Percentiles rank a stretch among this genome's conserved stretches.
phyloP scores from a whole-genome alignment of 345 rosid genomes.

The Dipteronia dyeriana region DNA sequence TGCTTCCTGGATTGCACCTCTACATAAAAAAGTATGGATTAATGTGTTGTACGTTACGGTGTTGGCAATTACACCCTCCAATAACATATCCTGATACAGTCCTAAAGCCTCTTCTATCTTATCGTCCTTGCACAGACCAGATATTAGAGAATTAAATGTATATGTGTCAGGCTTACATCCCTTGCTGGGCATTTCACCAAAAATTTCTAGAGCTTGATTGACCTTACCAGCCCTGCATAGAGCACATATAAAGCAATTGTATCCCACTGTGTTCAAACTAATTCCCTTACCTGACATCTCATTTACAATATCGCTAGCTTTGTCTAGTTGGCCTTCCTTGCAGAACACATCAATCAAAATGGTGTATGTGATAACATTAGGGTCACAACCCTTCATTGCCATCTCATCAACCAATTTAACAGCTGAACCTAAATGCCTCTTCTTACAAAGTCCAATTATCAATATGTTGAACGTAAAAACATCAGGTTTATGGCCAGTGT shows the following conservation, averaged over 20 bases:
- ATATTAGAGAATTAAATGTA: constrained; percentile 77
- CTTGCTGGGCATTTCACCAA: constrained; percentile 63
- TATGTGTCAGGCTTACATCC: constrained; percentile 81
- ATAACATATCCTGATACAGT: constrained; percentile 63
- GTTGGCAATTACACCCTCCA: constrained; percentile 78
- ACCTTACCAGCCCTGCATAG: constrained; percentile 58
- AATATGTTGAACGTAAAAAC: constrained; percentile 64
- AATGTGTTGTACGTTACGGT: constrained; percentile 81
- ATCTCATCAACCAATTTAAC: constrained; percentile 53
- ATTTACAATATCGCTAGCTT: constrained; percentile 44
- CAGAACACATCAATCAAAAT: constrained; percentile 66
- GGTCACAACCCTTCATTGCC: constrained; percentile 55
- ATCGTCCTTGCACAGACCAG: constrained; percentile 64
- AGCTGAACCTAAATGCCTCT: constrained; percentile 63
- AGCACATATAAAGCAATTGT: constrained; percentile 64
- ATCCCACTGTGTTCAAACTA: constrained; percentile 71
- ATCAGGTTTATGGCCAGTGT: constrained; percentile 47
- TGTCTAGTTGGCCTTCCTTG: constrained; percentile 60
- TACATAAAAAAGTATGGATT: constrained; percentile 58
- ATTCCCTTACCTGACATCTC: constrained; percentile 61
- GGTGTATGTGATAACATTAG: constrained; percentile 64
- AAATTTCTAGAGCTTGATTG: constrained; percentile 51
- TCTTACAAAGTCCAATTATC: constrained; percentile 69
- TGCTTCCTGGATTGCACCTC: constrained; percentile 68
- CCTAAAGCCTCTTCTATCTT: constrained; percentile 59